Conservation (phyloP, 1,284 basidiomycete species). For the Sporisorium scitamineum region DNA sequence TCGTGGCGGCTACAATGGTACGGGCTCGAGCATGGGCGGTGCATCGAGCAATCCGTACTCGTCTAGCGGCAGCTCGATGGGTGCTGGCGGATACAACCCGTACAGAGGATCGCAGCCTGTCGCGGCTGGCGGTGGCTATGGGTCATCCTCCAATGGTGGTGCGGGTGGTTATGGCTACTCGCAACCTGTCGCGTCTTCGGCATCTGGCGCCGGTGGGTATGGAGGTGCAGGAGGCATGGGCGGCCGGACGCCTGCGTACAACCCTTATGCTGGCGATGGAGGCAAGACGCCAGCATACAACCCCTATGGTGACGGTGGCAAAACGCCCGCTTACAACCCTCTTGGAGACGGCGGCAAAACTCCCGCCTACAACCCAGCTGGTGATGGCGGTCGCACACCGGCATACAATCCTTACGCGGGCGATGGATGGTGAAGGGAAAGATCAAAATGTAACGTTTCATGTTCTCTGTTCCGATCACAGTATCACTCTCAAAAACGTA, state of each 20-base stretch:
- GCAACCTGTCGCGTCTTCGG: slow-evolving; percentile 33
- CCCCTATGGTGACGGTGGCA: slow-evolving; percentile 47
- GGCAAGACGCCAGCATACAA: slow-evolving; percentile 61
- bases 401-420: slow-evolving; percentile 50
- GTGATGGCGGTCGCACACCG: slow-evolving; percentile 51
- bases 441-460: not conserved
- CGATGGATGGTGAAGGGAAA: slow-evolving; percentile 49
- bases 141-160: slow-evolving; percentile 15
- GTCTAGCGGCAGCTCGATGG: slow-evolving; percentile 27
- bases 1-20: slow-evolving; percentile 26
- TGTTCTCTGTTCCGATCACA: not conserved
- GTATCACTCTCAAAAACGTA: not conserved
- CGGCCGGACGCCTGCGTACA: slow-evolving; percentile 29
- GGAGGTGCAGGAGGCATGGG: slow-evolving; percentile 27
- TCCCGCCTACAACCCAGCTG: slow-evolving; percentile 60
- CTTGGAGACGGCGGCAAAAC: slow-evolving; percentile 60
- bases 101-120: slow-evolving; percentile 37
- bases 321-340: slow-evolving; percentile 52
- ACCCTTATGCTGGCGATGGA: slow-evolving; percentile 54
- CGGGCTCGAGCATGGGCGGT: slow-evolving; percentile 29
- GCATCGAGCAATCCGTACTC: slow-evolving; percentile 50
- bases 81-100: slow-evolving; percentile 36
- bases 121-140: slow-evolving; percentile 31
- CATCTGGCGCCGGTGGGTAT: slow-evolving; percentile 21
- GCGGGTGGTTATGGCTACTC: slow-evolving; percentile 34